Percentiles rank a stretch among this genome's conserved stretches.
These are phyloP conservation scores for Przewalskia tangutica DNA, from an alignment of 257 asterid species.

Conservation along the genomic window DNA sequence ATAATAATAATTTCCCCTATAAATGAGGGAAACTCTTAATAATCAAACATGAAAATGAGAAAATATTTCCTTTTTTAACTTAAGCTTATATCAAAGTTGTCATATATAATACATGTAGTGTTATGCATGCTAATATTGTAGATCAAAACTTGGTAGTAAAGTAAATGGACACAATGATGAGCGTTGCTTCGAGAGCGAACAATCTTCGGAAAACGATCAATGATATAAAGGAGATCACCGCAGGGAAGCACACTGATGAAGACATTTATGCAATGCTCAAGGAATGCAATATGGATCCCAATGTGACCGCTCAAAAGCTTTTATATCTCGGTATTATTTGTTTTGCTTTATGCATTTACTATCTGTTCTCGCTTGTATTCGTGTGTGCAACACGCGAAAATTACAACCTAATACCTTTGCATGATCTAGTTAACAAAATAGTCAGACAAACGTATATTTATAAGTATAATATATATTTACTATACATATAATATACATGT, in stretches of 20 bases:
- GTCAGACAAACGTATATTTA: no score
- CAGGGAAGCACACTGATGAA: constrained; percentile 43
- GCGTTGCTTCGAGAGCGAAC: constrained; percentile 24
- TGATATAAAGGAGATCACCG: constrained; percentile 47
- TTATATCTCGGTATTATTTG: constrained; percentile 33
- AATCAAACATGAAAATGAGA: no score
- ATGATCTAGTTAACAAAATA: no score
- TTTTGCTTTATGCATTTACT: background rate
- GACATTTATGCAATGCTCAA: constrained; percentile 43
- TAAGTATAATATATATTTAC: no score
- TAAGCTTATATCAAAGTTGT: no score
- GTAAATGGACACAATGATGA: constrained; percentile 3
- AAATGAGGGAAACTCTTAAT: no score
- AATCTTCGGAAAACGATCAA: constrained; percentile 27
- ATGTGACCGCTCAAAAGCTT: constrained; percentile 48
- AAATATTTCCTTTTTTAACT: no score
- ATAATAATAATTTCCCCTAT: no score
- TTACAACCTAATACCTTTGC: background rate
- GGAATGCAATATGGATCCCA: constrained; percentile 62
- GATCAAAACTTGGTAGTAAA: background rate
- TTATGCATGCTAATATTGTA: background rate
- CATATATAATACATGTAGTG: no score
- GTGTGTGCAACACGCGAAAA: no score
- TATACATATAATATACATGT: no score
- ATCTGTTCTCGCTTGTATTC: no score